Evolutionary conservation across 495 filamentous ascomycete genomes (phyloP).

Genomic region (Halenospora varia): DNA sequence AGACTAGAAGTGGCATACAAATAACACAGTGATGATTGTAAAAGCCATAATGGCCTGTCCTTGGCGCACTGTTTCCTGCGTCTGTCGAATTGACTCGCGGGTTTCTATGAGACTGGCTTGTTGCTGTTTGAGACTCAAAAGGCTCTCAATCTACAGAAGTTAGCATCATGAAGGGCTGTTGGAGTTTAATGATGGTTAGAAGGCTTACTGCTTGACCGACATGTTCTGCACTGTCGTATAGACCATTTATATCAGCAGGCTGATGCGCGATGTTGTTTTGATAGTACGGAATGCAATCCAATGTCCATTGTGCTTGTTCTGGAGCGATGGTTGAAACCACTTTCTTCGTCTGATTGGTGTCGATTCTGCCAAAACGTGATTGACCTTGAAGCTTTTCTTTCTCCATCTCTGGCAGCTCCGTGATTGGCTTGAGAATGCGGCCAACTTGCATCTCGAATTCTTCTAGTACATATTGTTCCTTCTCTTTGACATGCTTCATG

Average conservation of each 20-base stretch:
- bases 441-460: neutral
- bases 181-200: neutral
- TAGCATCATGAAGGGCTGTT: too few species aligned
- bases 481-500: neutral
- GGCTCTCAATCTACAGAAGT: neutral
- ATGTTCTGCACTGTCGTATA: neutral
- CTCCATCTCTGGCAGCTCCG: neutral
- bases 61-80: slow-evolving; percentile 53
- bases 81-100: slow-evolving; percentile 50
- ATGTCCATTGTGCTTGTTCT: neutral
- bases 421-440: neutral
- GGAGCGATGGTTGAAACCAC: too few species aligned
- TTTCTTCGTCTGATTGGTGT: neutral
- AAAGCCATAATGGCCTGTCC: slow-evolving; percentile 60
- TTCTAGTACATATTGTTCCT: neutral
- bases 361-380: neutral
- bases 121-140: slow-evolving; percentile 53
- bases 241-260: neutral
- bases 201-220: neutral
- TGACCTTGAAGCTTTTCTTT: neutral
- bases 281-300: neutral
- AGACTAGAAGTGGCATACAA: too few species aligned
- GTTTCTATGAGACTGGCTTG: slow-evolving; percentile 59
- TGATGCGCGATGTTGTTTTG: neutral
- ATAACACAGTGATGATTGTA: slow-evolving; percentile 59